Evolutionary conservation across 352 stramenopile species (phyloP).

Genomic region (Pelagophyceae sp.): DNA sequence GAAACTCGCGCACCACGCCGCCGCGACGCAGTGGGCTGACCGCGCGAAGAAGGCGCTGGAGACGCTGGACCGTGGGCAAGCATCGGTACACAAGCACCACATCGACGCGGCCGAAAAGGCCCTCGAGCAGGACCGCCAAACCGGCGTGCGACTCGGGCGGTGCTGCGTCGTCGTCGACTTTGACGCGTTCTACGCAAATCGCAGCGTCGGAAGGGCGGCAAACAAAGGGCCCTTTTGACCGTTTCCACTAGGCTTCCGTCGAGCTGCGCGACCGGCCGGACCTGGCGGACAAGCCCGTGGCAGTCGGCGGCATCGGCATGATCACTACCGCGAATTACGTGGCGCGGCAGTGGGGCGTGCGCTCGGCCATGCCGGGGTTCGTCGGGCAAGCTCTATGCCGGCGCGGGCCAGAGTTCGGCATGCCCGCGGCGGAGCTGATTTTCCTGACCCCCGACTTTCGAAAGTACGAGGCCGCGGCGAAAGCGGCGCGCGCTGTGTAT

Average conservation of each 20-base stretch:
- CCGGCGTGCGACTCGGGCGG: conserved; percentile 50
- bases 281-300: conserved; percentile 72
- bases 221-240: no score
- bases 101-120: conserved; percentile 44
- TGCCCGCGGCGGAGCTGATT: conserved; percentile 45
- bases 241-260: no score
- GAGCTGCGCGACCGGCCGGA: conserved; percentile 81
- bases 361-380: conserved; percentile 88
- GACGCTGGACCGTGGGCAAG: conserved; percentile 38
- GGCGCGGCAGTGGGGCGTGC: conserved; percentile 81
- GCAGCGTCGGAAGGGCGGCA: no score
- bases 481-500: conserved; percentile 26
- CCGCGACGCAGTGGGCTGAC: conserved; percentile 65
- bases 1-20: conserved; percentile 70
- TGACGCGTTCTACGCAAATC: conserved; percentile 97
- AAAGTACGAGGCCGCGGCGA: conserved; percentile 72
- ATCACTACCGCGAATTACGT: conserved; percentile 91
- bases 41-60: conserved; percentile 57
- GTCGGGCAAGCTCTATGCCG: conserved; percentile 83
- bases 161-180: conserved; percentile 84
- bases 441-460: conserved; percentile 77
- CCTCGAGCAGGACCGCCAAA: conserved; percentile 34
- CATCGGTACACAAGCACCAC: conserved; percentile 25
- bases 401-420: conserved; percentile 48
- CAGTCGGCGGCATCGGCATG: conserved; percentile 81